Conservation (phyloP, 2,329 filamentous ascomycete species). For the Aplosporella prunicola region DNA sequence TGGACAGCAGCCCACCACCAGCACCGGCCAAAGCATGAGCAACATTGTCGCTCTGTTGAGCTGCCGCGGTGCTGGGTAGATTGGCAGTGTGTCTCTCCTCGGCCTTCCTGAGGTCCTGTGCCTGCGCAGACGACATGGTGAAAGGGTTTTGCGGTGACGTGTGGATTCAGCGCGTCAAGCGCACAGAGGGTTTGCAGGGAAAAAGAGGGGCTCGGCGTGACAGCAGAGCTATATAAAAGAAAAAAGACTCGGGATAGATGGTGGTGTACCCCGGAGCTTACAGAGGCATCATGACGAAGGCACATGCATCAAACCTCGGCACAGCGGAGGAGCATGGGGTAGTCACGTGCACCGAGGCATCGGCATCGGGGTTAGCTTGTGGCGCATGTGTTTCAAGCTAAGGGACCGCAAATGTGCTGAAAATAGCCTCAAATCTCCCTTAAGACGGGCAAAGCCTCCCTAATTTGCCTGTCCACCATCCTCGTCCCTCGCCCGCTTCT, state of each 20-base stretch:
- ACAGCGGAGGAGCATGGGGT: slow-evolving; percentile 7
- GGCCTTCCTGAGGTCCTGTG: slow-evolving; percentile 10
- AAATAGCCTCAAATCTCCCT: slow-evolving; percentile 14
- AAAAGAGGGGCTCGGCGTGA: no score
- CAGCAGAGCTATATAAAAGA: no score
- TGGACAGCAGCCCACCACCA: slow-evolving; percentile 87
- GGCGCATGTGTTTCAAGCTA: slow-evolving; percentile 1
- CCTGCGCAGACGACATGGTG: slow-evolving; percentile 10
- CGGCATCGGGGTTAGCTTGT: not conserved
- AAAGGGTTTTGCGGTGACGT: no score
- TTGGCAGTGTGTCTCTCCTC: slow-evolving; percentile 1
- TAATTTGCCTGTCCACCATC: no score
- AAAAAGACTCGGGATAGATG: no score
- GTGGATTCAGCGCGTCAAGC: no score
- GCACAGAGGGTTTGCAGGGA: no score
- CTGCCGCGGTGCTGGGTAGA: slow-evolving; percentile 48
- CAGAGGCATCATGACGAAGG: no score
- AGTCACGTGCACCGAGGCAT: slow-evolving; percentile 1
- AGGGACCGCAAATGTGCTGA: slow-evolving; percentile 5
- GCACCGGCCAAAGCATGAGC: slow-evolving; percentile 89
- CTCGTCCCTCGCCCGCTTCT: no score
- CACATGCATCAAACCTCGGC: slow-evolving; percentile 10
- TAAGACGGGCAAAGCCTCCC: no score
- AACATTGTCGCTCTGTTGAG: slow-evolving; percentile 91
- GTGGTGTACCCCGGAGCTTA: no score